Conservation (phyloP, 2,329 filamentous ascomycete genomes). For the Aureobasidium sp. region DNA sequence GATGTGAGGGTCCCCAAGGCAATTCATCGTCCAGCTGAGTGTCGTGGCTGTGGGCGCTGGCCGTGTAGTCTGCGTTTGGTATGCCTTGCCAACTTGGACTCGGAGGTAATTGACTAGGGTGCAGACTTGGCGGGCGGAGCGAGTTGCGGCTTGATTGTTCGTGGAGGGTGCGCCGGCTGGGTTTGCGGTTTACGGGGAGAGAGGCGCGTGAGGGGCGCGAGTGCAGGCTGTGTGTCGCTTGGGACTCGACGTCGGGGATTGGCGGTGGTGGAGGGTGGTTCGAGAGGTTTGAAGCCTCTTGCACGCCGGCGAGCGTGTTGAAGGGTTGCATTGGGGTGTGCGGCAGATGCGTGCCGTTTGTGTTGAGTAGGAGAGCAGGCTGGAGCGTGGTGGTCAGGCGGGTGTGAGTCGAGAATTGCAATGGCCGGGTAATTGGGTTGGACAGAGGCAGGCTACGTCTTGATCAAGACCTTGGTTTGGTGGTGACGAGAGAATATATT, state of each 20-base stretch:
- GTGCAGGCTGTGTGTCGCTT: constrained; percentile 18
- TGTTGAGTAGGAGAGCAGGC: not conserved
- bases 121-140: constrained; percentile 18
- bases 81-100: not conserved
- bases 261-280: constrained; percentile 22
- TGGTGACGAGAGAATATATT: too few species aligned
- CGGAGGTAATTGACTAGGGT: not conserved
- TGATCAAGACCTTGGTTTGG: not conserved
- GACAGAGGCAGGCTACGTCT: not conserved
- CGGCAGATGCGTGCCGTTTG: not conserved
- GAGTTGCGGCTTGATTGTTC: constrained; percentile 26
- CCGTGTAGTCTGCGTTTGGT: constrained; percentile 6
- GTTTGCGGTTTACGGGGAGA: constrained; percentile 28
- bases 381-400: too few species aligned
- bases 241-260: constrained; percentile 22
- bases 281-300: constrained; percentile 25
- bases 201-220: constrained; percentile 26
- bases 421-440: too few species aligned
- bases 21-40: constrained; percentile 63
- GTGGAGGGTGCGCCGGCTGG: constrained; percentile 27
- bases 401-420: not conserved
- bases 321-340: constrained; percentile 28
- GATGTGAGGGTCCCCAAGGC: constrained; percentile 88
- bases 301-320: constrained; percentile 29
- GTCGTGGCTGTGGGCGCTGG: constrained; percentile 9